These are phyloP conservation scores for Beta corolliflora DNA, from an alignment of 179 eudicot species.

Conservation along the genomic window DNA sequence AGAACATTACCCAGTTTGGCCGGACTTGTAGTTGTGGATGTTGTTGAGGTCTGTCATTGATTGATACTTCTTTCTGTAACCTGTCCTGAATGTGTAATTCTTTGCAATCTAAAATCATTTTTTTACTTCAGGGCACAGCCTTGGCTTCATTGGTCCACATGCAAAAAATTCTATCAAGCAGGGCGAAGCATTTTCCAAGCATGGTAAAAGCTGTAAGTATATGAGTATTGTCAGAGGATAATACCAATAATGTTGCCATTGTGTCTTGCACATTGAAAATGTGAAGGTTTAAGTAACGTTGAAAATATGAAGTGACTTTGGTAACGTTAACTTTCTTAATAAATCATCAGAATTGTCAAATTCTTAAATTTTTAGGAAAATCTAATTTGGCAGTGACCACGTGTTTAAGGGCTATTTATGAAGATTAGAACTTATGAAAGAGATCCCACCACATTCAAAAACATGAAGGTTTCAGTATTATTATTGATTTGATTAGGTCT, in stretches of 20 bases:
- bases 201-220: constrained; percentile 81
- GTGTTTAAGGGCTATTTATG: too few relatives aligned
- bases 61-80: neutral
- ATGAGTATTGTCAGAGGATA: neutral
- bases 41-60: constrained; percentile 73
- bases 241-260: neutral
- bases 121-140: constrained; percentile 79
- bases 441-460: too few relatives aligned
- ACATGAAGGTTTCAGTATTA: too few relatives aligned
- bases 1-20: constrained; percentile 64
- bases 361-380: too few relatives aligned
- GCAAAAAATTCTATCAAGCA: constrained; percentile 80
- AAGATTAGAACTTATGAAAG: too few relatives aligned
- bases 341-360: too few relatives aligned
- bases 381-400: too few relatives aligned
- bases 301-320: too few relatives aligned
- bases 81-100: neutral
- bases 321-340: too few relatives aligned
- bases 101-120: constrained; percentile 12
- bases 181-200: constrained; percentile 70
- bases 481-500: too few relatives aligned
- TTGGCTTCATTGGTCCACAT: constrained; percentile 91
- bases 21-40: constrained; percentile 93
- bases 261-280: neutral
- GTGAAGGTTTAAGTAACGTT: too few relatives aligned